Base-by-base conservation (phyloP, 805 yeast genomes). In the Debaryomyces prosopidis region DNA sequence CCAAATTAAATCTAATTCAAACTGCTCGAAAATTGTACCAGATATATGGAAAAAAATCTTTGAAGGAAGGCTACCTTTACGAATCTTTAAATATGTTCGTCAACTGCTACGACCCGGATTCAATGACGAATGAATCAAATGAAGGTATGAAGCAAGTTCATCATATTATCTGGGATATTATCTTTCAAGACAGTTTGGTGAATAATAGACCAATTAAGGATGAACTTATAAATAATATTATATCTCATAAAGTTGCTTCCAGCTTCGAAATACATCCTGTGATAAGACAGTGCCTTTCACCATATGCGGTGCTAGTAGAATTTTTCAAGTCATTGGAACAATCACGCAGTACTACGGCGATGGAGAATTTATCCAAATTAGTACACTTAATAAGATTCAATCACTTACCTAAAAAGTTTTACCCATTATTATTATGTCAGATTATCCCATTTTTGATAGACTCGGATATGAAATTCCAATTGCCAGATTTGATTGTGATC, bases 21-120 rank as follows among this genome's bases (percentile, higher is more conserved):
- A 81, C 87, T 10, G 81, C 87, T 0, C 73, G 74, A 46, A 69
- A 74, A 27, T 68, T 87, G 3, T 84, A 77, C 60, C 73, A 75
- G 45, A 66, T 65, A 15, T 65, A 76, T 44, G 85, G 82, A 6
- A 63, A 67, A 32, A 69, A 71, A 40, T 71, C 81, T 14, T 65
- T 79, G 40, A 68, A 74, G 16, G 81, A 79, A 40, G 87, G 86
- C 15, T 73, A 74, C 47, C 55, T 82, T 8, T 75, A 75, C 46
- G 92, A 85, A 59, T 82, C 89, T 2, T 66, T 87, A 52, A 76
- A 75, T 27, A 79, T 82, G 67, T 82, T 82, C 59, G 80, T 82
- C 12, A 80, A 79, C 53, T 81, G 88, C 20, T 85, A 81, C 32
- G 85, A 82, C 53, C 54, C 62, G 7, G 55, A 58, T 11, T 54